Percentiles rank a stretch among this genome's conserved stretches.
Conservation (phyloP, 805 yeast species). For the Hanseniaspora occidentalis region DNA sequence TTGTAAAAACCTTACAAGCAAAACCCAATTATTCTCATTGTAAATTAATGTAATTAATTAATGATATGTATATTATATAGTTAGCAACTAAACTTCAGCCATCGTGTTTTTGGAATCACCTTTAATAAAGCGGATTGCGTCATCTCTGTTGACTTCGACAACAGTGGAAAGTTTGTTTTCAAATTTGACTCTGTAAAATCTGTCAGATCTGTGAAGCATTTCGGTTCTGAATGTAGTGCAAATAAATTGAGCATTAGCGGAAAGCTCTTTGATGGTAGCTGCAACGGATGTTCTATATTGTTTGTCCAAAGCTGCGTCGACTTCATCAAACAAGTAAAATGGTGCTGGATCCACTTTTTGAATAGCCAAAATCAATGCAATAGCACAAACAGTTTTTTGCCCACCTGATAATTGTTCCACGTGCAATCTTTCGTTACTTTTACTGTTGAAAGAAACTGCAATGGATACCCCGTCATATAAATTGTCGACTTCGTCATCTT, state of each 20-base stretch:
- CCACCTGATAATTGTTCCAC: constrained; percentile 94
- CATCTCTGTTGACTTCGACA: constrained; percentile 52
- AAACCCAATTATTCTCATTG: neutral
- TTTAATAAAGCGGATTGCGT: constrained; percentile 76
- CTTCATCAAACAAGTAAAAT: constrained; percentile 89
- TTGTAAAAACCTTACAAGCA: neutral
- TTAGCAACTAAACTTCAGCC: constrained; percentile 14
- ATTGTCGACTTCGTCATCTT: constrained; percentile 12
- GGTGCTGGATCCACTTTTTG: constrained; percentile 97
- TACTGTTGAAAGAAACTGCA: constrained; percentile 79
- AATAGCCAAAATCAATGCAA: constrained; percentile 84
- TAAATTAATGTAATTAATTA: too few species aligned
- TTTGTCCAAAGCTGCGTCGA: constrained; percentile 90
- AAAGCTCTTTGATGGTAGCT: constrained; percentile 48
- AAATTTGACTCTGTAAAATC: constrained; percentile 78
- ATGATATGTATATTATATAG: neutral
- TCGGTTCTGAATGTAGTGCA: constrained; percentile 96
- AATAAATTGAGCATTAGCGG: constrained; percentile 73
- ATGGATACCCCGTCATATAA: constrained; percentile 74
- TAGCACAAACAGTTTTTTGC: constrained; percentile 92
- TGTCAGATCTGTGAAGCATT: constrained; percentile 76
- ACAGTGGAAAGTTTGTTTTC: constrained; percentile 72
- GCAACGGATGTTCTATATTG: constrained; percentile 88
- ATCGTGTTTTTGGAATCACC: constrained; percentile 27
- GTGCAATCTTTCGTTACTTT: constrained; percentile 70